phyloP scores from a whole-genome alignment of 164 flowering plant species.

The Vitis rotundifolia region DNA sequence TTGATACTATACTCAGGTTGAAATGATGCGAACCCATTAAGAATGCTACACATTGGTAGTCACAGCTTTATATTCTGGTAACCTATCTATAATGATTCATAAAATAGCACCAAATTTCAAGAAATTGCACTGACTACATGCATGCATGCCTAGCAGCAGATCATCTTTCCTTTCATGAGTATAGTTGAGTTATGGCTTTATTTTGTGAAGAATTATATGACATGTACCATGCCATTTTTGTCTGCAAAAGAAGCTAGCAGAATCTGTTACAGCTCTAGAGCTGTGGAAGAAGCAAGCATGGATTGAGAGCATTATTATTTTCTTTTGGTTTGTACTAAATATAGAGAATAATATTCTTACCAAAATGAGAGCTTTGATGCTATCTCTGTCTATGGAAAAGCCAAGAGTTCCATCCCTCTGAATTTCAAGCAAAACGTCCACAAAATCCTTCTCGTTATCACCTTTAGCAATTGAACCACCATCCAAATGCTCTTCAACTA shows the following conservation, averaged over 20 bases:
- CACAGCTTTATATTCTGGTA: too few species aligned
- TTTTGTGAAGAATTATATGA: too few species aligned
- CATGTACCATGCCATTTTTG: too few species aligned
- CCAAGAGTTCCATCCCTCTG: conserved; percentile 8
- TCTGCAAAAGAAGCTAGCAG: too few species aligned
- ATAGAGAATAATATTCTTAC: conserved; percentile 17
- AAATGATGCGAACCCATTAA: too few species aligned
- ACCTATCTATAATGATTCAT: not conserved
- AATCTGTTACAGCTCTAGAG: too few species aligned
- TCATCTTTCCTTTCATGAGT: not conserved
- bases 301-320: not conserved
- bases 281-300: not conserved
- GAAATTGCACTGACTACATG: too few species aligned
- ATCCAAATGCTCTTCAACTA: conserved; percentile 18
- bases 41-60: too few species aligned
- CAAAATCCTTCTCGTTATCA: conserved; percentile 5
- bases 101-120: too few species aligned
- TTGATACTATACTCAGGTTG: not conserved
- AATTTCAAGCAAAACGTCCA: conserved; percentile 24
- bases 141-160: too few species aligned
- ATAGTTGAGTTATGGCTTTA: not conserved
- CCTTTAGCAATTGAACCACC: not conserved
- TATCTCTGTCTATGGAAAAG: conserved; percentile 8
- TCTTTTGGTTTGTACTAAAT: not conserved
- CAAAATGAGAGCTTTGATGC: conserved; percentile 36